phyloP scores from a whole-genome alignment of 2,329 filamentous ascomycete species.

The Hypoxylon sp. region DNA sequence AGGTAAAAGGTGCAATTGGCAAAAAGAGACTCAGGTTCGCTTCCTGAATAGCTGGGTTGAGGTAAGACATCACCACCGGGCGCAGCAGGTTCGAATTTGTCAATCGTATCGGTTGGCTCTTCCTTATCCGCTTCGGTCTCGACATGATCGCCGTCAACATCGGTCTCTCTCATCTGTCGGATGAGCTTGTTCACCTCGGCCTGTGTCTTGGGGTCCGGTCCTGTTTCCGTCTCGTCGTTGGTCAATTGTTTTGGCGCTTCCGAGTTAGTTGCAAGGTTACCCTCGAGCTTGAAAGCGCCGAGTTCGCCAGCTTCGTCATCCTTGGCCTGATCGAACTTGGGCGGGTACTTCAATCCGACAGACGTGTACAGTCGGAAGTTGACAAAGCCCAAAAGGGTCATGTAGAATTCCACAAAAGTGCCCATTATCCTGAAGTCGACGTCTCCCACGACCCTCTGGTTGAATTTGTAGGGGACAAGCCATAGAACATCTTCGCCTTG shows the following conservation, averaged over 20 bases:
- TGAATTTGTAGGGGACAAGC: slow-evolving; percentile 98
- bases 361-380: slow-evolving; percentile 95
- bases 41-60: slow-evolving; percentile 75
- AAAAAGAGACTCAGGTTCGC: slow-evolving; percentile 79
- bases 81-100: slow-evolving; percentile 88
- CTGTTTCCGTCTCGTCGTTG: slow-evolving; percentile 59
- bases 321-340: slow-evolving; percentile 86
- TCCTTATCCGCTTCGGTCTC: slow-evolving; percentile 53
- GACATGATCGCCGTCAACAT: slow-evolving; percentile 53
- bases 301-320: slow-evolving; percentile 92
- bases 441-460: slow-evolving; percentile 90
- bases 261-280: slow-evolving; percentile 66
- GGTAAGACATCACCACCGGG: slow-evolving; percentile 85
- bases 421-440: slow-evolving; percentile 99
- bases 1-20: slow-evolving; percentile 90
- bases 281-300: slow-evolving; percentile 89
- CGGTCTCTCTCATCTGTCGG: slow-evolving; percentile 68
- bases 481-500: slow-evolving; percentile 97
- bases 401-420: slow-evolving; percentile 99
- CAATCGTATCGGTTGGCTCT: slow-evolving; percentile 71
- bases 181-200: slow-evolving; percentile 74
- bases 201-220: slow-evolving; percentile 68
- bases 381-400: slow-evolving; percentile 92
- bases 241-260: slow-evolving; percentile 58
- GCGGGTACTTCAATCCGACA: slow-evolving; percentile 91